Conservation (phyloP, 2,329 filamentous ascomycete genomes). For the Alternaria sp. region DNA sequence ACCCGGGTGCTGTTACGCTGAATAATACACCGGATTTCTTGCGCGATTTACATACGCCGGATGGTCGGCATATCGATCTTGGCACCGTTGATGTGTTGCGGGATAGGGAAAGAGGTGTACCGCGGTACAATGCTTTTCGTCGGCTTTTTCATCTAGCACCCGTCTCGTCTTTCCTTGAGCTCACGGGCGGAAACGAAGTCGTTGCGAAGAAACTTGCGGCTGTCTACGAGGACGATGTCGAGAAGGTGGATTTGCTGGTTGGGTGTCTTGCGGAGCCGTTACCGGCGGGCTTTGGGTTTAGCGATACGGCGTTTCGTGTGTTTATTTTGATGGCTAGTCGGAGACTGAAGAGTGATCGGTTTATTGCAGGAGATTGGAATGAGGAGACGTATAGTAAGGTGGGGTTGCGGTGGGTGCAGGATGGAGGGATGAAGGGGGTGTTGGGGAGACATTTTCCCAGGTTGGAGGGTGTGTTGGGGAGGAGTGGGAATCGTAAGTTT, state of each 20-base stretch:
- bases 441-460: conserved; percentile 55
- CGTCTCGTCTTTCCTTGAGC: conserved; percentile 49
- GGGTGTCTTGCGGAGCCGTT: conserved; percentile 56
- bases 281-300: conserved; percentile 58
- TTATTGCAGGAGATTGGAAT: conserved; percentile 56
- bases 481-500: conserved; percentile 39
- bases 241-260: conserved; percentile 55
- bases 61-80: conserved; percentile 55
- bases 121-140: conserved; percentile 58
- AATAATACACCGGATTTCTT: conserved; percentile 56
- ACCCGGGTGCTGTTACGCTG: conserved; percentile 57
- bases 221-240: conserved; percentile 54
- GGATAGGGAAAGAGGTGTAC: conserved; percentile 59
- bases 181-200: neutral
- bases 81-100: conserved; percentile 59
- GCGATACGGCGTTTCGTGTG: conserved; percentile 59
- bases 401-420: conserved; percentile 57
- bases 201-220: neutral
- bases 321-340: conserved; percentile 59
- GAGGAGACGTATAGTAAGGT: conserved; percentile 53
- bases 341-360: conserved; percentile 56
- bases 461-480: neutral
- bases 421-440: conserved; percentile 56
- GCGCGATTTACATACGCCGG: conserved; percentile 53
- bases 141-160: conserved; percentile 54